Evolutionary conservation across 2,329 filamentous ascomycete species (phyloP), one percentile per base, ranked within the genome.

Genomic region (Calonectria honghensis): DNA sequence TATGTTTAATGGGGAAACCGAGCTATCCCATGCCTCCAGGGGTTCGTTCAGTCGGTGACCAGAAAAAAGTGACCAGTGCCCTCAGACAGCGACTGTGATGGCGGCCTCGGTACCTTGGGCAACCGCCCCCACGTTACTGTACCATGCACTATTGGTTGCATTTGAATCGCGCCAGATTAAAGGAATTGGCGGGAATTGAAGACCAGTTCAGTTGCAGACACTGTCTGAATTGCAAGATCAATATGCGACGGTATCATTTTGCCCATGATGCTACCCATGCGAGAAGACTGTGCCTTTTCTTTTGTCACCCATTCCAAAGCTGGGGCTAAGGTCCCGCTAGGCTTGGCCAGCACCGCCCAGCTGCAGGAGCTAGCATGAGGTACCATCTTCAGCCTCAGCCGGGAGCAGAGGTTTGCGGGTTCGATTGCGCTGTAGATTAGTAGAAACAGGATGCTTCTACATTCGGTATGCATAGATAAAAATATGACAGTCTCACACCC

Each of bases 1-100:
- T 48, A 48, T 48, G 45, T 39, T 29, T 24, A 59, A 64, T 54
- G 45, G 68, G 37, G 68, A 57, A 64, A n/a, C 7, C 20, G n/a
- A 54, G 37, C 37, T 13, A 27, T 29, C 16, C 27, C 13, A 31
- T 31, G 31, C 10, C 32, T 27, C 31, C 48, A 72, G 63, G 70
- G 69, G 69, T 52, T 27, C 31, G 69, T 52, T 27, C 24, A 45
- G 20, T 18, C 4, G 18, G 24, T 29, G 63, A 63, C 57, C 27
- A 16, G 39, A 63, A 41, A 41, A 41, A 61, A 24, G 35, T 32
- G 52, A 57, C 16, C 31, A 27, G 29, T 41, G 6, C 64, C 24
- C 39, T 27, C 13, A 24, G 6, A 27, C 35, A 7, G 57, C 27
- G 16, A 2, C 10, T 63, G 24, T 27, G 24, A 63, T 41, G 14